Base-by-base conservation (phyloP, 1,284 basidiomycete species). In the Tilletia indica region DNA sequence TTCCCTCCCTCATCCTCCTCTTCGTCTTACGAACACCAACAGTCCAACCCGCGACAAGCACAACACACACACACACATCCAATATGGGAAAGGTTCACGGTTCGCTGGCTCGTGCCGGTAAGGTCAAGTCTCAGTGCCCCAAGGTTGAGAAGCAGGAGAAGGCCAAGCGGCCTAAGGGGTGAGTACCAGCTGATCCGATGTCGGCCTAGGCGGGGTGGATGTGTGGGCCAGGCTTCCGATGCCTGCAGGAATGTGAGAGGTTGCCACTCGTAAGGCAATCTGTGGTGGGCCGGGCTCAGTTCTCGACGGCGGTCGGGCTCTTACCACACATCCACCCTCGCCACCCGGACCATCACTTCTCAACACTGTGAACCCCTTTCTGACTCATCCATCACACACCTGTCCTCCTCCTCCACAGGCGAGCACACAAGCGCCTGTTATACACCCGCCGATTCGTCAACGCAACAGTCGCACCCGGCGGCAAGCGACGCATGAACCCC, bases 81-180 rank as follows among this genome's bases (percentile, higher is more conserved):
- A 82, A 77, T 68, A 88, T 87, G 87, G 87, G 87, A 84, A 88
- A 88, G 85, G 96, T 97, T 88, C 95, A 98, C 92, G 95, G 96
- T 87, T 97, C 95, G 86, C 94, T 98, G 88, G 95, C 95, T 87
- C 95, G 96, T 90, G 95, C 94, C 87, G 95, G 94, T 87, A 97
- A 98, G 91, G 95, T 98, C 90, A 97, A 93, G 89, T 93, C 92
- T 83, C 94, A 97, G 88, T 92, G 91, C 85, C 95, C 95, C 83
- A 82, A 80, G 79, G 94, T 96, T 86, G 94, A 96, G 85, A 90
- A 92, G 87, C 93, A 96, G 88, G 94, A 97, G 89, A 97, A 96
- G 91, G 94, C 94, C 90, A 96, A 96, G 91, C 89, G 87, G 61
- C 93, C 93, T 76, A 95, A 92, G 88, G 94, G 94, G 82, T 51